phyloP scores from a whole-genome alignment of 148 eudicot genomes.

The Persicaria maculosa region DNA sequence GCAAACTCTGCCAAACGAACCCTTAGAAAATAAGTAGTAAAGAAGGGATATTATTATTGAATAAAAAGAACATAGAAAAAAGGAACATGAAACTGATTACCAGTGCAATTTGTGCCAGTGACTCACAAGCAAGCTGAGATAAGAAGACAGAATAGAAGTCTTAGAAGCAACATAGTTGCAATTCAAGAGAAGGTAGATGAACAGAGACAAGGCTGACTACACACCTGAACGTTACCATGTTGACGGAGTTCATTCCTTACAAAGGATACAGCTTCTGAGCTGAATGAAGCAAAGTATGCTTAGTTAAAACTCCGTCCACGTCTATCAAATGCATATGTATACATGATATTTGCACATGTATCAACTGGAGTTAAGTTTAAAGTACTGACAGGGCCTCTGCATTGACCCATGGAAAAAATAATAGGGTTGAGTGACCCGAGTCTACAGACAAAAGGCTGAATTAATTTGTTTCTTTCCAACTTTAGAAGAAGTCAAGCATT shows the following conservation, averaged over 20 bases:
- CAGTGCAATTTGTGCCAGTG: constrained; percentile 73
- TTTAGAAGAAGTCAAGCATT: neutral
- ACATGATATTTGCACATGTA: neutral
- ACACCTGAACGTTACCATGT: constrained; percentile 92
- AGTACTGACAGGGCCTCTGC: neutral
- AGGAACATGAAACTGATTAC: constrained; percentile 30
- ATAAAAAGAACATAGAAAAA: neutral
- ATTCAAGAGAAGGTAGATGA: neutral
- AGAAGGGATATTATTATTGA: no score
- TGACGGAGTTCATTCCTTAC: constrained; percentile 70
- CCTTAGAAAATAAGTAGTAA: no score
- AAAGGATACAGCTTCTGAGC: constrained; percentile 68
- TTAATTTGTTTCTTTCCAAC: neutral
- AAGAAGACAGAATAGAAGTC: constrained; percentile 12
- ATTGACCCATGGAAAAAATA: neutral
- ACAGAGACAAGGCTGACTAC: neutral
- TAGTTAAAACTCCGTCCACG: neutral
- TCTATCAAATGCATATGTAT: neutral
- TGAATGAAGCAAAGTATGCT: constrained; percentile 27
- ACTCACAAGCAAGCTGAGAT: constrained; percentile 73
- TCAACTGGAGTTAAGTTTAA: neutral
- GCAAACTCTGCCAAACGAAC: no score
- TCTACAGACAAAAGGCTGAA: neutral
- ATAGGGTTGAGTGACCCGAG: neutral
- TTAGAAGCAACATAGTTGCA: neutral